Evolutionary conservation across 106 monocot species (phyloP).

Genomic region (Dendrobium huoshanense): DNA sequence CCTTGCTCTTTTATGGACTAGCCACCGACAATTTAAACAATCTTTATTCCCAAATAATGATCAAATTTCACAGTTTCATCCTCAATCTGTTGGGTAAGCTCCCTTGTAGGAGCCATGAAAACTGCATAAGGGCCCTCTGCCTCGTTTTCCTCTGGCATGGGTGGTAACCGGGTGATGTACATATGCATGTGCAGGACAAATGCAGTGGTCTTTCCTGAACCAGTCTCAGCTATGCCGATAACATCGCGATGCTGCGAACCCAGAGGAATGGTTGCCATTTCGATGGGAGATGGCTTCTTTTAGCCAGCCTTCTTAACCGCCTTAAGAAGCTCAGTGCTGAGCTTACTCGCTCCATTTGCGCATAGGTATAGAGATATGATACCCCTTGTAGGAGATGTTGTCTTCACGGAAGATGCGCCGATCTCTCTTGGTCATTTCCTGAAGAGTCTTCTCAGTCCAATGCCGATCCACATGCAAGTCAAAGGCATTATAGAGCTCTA

Average conservation of each 20-base stretch:
- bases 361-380: constrained; percentile 72
- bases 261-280: constrained; percentile 96
- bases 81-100: constrained; percentile 96
- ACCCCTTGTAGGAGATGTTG: constrained; percentile 93
- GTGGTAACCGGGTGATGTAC: constrained; percentile 76
- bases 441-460: constrained; percentile 90
- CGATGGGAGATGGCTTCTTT: constrained; percentile 84
- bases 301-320: constrained; percentile 88
- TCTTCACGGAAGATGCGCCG: constrained; percentile 97
- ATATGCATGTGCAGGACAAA: constrained; percentile 94
- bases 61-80: constrained; percentile 97
- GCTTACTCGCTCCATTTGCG: constrained; percentile 75
- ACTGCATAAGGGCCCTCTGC: constrained; percentile 94
- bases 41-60: constrained; percentile 87
- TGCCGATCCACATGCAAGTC: constrained; percentile 95
- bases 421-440: constrained; percentile 94
- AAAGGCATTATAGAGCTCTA: constrained; percentile 79
- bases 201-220: constrained; percentile 91
- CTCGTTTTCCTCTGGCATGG: constrained; percentile 87
- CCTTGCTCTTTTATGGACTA: constrained; percentile 98
- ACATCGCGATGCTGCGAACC: constrained; percentile 96
- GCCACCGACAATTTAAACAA: constrained; percentile 93
- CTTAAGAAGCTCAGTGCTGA: constrained; percentile 58
- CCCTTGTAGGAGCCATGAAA: constrained; percentile 95
- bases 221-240: constrained; percentile 95